Percentiles rank a stretch among this genome's conserved stretches.
These are phyloP conservation scores for Blastomyces emzantsi DNA, from an alignment of 2,329 filamentous ascomycete genomes.

Conservation along the genomic window DNA sequence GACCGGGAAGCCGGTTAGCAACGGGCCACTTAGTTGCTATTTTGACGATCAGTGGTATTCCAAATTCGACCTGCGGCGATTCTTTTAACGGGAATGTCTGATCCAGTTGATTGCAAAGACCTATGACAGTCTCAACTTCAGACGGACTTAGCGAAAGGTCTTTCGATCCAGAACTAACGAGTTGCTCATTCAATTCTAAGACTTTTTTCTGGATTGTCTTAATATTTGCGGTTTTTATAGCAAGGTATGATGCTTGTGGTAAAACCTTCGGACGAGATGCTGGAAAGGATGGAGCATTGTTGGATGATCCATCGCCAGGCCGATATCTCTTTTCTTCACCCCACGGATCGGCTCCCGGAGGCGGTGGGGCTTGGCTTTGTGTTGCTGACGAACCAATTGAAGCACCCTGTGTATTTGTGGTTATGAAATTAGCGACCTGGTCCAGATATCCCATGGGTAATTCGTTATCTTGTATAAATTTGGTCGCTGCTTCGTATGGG, in stretches of 20 bases:
- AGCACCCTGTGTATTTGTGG: slow-evolving; percentile 78
- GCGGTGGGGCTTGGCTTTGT: slow-evolving; percentile 37
- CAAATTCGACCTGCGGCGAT: slow-evolving; percentile 42
- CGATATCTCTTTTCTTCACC: slow-evolving; percentile 71
- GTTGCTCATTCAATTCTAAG: slow-evolving; percentile 57
- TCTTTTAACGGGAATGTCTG: slow-evolving; percentile 29
- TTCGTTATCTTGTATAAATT: slow-evolving; percentile 83
- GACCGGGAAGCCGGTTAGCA: slow-evolving; percentile 66
- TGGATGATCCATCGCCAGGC: slow-evolving; percentile 52
- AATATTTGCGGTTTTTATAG: slow-evolving; percentile 63
- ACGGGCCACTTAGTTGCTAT: slow-evolving; percentile 73
- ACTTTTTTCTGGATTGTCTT: slow-evolving; percentile 68
- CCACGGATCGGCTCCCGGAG: slow-evolving; percentile 53
- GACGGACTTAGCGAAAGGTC: slow-evolving; percentile 63
- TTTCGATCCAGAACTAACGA: slow-evolving; percentile 63
- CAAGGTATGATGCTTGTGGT: slow-evolving; percentile 71
- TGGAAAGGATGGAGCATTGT: slow-evolving; percentile 23
- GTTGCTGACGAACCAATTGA: slow-evolving; percentile 57
- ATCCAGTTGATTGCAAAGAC: slow-evolving; percentile 57
- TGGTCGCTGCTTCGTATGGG: slow-evolving; percentile 81
- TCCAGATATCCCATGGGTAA: slow-evolving; percentile 81
- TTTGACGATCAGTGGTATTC: slow-evolving; percentile 58
- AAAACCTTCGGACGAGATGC: slow-evolving; percentile 51
- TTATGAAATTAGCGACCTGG: slow-evolving; percentile 86
- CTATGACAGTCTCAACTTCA: slow-evolving; percentile 55